These are phyloP conservation scores for Psilocybe cyanescens DNA, from an alignment of 768 basidiomycete genomes.

Conservation along the genomic window DNA sequence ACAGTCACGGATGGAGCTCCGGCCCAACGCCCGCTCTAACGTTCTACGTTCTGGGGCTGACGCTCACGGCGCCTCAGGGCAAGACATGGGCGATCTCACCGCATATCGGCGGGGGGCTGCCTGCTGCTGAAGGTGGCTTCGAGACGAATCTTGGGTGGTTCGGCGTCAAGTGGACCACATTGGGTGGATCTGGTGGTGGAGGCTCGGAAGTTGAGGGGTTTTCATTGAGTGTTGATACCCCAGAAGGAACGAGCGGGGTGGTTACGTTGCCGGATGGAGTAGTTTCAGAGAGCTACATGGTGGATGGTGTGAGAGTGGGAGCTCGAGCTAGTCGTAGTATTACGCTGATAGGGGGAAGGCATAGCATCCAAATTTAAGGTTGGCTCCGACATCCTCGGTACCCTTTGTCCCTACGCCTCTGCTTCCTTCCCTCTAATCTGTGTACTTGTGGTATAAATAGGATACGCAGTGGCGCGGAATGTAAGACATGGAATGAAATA, in stretches of 20 bases:
- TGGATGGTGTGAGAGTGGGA: too few species aligned
- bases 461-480: too few species aligned
- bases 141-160: conserved; percentile 57
- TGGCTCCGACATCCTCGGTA: too few species aligned
- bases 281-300: too few species aligned
- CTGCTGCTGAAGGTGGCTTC: conserved; percentile 53
- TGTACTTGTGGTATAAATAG: too few species aligned
- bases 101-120: conserved; percentile 42
- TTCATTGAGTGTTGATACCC: conserved; percentile 19
- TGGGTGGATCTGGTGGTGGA: too few species aligned
- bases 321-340: too few species aligned
- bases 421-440: too few species aligned
- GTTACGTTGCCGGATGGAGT: conserved; percentile 8
- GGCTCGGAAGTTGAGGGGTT: background rate
- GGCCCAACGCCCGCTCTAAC: conserved; percentile 62
- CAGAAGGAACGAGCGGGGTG: conserved; percentile 17
- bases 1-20: conserved; percentile 62
- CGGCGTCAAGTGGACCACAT: conserved; percentile 43
- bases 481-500: too few species aligned
- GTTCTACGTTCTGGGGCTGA: conserved; percentile 59
- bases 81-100: conserved; percentile 52
- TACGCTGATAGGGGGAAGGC: too few species aligned
- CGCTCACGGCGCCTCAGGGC: conserved; percentile 50
- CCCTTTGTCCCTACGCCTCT: too few species aligned
- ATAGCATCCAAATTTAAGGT: too few species aligned